A percentile compares a stretch with the other conserved stretches of the same genome.
phyloP scores from a whole-genome alignment of 2,329 filamentous ascomycete genomes.

The Xylaria polymorpha region DNA sequence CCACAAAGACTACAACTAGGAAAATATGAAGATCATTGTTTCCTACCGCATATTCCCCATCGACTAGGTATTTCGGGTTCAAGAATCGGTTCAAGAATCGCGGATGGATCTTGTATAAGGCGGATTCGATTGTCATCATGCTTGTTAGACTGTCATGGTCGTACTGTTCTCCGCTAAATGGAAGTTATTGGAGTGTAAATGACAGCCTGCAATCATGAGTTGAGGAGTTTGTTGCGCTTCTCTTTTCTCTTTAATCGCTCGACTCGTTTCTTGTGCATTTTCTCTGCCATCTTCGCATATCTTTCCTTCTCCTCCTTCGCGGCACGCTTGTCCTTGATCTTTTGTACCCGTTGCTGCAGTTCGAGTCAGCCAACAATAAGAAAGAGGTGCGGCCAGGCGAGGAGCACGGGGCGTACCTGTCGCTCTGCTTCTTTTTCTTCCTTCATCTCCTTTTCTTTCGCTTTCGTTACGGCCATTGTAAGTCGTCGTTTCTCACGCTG shows the following conservation, averaged over 20 bases:
- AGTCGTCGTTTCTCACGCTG: conserved; percentile 78
- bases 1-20: not conserved
- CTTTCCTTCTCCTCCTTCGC: conserved; percentile 93
- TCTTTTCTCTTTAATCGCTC: conserved; percentile 94
- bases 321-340: conserved; percentile 84
- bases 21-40: not conserved
- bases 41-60: not conserved
- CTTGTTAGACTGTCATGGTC: not conserved
- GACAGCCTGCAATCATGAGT: conserved; percentile 62
- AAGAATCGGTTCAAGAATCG: not conserved
- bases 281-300: conserved; percentile 93
- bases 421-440: conserved; percentile 93
- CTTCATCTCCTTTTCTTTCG: conserved; percentile 94
- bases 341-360: conserved; percentile 76
- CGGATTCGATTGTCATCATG: conserved; percentile 2
- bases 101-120: not conserved
- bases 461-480: conserved; percentile 81
- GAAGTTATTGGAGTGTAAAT: conserved; percentile 7
- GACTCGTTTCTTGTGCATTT: conserved; percentile 96
- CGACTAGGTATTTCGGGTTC: not conserved
- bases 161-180: not conserved
- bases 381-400: not conserved
- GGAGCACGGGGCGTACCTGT: conserved; percentile 66
- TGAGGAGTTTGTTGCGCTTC: conserved; percentile 90
- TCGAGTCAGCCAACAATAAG: conserved; percentile 28